Evolutionary conservation across 495 filamentous ascomycete species (phyloP).

Genomic region (Trypethelium eluteriae): DNA sequence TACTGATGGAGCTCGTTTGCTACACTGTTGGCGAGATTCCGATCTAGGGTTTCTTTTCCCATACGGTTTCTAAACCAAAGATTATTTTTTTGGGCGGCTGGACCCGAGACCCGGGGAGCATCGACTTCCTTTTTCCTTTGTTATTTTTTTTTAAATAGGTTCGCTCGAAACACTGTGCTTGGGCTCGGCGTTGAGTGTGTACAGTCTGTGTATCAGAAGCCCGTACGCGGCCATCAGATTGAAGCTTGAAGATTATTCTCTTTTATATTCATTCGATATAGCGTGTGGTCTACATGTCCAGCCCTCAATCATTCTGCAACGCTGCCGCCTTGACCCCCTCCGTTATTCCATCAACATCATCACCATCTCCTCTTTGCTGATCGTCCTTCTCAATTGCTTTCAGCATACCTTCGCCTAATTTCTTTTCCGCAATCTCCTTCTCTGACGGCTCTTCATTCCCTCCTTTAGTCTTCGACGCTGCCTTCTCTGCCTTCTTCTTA

Average conservation of each 20-base stretch:
- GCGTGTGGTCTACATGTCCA: not conserved
- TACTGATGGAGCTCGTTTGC: not conserved
- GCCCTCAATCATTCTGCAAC: not conserved
- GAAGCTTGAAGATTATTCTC: not conserved
- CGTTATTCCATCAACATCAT: conserved; percentile 33
- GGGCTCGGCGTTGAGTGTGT: not conserved
- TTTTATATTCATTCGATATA: not conserved
- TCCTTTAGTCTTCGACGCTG: conserved; percentile 40
- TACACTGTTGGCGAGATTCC: not conserved
- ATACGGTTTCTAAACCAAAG: not conserved
- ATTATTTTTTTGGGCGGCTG: not conserved
- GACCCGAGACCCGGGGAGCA: not conserved
- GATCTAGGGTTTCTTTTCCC: not conserved
- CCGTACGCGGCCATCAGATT: not conserved
- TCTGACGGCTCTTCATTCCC: not conserved
- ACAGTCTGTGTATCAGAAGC: not conserved
- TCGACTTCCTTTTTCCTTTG: not conserved
- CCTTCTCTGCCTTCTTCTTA: conserved; percentile 54
- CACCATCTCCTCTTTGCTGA: conserved; percentile 16
- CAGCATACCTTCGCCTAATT: conserved; percentile 12
- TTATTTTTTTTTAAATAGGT: not conserved
- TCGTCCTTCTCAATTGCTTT: conserved; percentile 20
- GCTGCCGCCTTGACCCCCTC: conserved; percentile 13
- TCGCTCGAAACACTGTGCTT: not conserved
- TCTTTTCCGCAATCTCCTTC: conserved; percentile 6